Evolutionary conservation across 805 yeast species (phyloP), one percentile per base, ranked within the genome.

Genomic region (Saccharomyces jurei): DNA sequence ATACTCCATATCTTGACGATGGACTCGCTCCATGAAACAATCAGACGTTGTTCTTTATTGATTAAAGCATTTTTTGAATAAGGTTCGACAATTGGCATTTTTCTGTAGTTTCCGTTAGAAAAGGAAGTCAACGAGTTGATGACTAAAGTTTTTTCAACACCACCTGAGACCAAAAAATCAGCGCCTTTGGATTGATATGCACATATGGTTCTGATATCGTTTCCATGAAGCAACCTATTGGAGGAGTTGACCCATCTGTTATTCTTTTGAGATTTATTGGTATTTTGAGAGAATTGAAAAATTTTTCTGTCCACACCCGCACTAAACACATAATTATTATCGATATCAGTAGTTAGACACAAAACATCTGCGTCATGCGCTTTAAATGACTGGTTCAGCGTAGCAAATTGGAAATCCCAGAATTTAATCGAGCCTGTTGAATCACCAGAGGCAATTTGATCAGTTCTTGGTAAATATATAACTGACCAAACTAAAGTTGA

Each of bases 251-350:
- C 80, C 98, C 98, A 92, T 65, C 83, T 82, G 46, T 51, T 47
- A 6, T 48, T 30, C 10, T 48, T 55, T 46, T 55, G 60, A 52
- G 63, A 63, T 11, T 56, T 57, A 26, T 54, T 54, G 4, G 53
- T 60, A n/a, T 68, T 62, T 46, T 67, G 58, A 55, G 74, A 75
- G 69, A 86, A 88, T 63, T 84, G 86, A 65, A 82, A 87, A 50
- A 94, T 89, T 66, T 90, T 90, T 63, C 97, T 80, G 69, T 94
- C 99, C 50, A 94, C 90, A 63, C 99, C 97, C 4, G 94, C 95
- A 46, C 92, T 80, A 70, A 89, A 92, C 1, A 94, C 75, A 46
- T 79, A 77, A 31, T 82, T 81, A 60, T 87, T 87, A 1, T 73
- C 63, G 2, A 76, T 70, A 65, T 87, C 89, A 13, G 79, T 73